These are phyloP conservation scores for Maudiozyma saulgeensis DNA, from an alignment of 805 yeast species.

Conservation along the genomic window DNA sequence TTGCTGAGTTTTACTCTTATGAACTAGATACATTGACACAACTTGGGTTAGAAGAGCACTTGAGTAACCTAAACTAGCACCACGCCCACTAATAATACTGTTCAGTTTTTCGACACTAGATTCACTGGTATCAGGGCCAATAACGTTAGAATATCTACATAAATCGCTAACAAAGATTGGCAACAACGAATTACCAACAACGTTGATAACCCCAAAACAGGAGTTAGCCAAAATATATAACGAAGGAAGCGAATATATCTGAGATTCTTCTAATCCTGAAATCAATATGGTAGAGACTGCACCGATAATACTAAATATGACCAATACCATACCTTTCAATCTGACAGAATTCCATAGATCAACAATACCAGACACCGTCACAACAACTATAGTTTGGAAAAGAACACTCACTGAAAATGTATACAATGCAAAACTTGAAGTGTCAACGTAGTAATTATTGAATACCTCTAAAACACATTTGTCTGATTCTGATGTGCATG, in stretches of 20 bases:
- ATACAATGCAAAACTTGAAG: conserved; percentile 65
- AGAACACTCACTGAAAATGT: conserved; percentile 65
- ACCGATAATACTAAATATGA: conserved; percentile 52
- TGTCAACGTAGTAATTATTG: conserved; percentile 47
- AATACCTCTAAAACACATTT: conserved; percentile 40
- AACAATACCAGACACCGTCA: conserved; percentile 68
- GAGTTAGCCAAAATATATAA: conserved; percentile 56
- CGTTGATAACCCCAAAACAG: conserved; percentile 69
- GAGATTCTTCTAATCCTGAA: conserved; percentile 24
- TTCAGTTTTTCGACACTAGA: conserved; percentile 32
- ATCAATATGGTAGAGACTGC: conserved; percentile 43
- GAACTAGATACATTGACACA: conserved; percentile 42
- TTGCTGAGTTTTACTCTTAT: conserved; percentile 10
- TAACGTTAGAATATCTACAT: conserved; percentile 9
- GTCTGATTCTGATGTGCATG: conserved; percentile 34
- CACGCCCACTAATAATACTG: conserved; percentile 51
- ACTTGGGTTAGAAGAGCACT: conserved; percentile 63
- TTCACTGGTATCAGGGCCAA: background rate
- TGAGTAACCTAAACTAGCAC: conserved; percentile 61
- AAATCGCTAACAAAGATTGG: conserved; percentile 49
- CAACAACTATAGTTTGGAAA: conserved; percentile 60
- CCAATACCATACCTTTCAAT: conserved; percentile 46
- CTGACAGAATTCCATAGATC: conserved; percentile 37
- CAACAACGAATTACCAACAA: conserved; percentile 66
- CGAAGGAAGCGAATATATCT: conserved; percentile 31